Evolutionary conservation across 331 rosid genomes (phyloP), one percentile per base, ranked within the genome.

Genomic region (Dryas integrifolia): DNA sequence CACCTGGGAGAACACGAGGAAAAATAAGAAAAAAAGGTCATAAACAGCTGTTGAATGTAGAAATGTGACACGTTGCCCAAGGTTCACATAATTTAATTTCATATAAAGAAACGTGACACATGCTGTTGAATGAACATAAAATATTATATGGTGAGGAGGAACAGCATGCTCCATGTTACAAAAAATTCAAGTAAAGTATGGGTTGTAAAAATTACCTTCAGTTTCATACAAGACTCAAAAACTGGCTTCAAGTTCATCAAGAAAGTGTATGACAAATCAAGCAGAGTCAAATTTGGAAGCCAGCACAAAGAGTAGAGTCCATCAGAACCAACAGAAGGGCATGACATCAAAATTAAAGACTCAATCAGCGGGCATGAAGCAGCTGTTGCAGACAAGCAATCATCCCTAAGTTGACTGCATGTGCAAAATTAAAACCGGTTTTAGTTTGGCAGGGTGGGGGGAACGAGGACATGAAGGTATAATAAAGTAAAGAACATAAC

Each of bases 181-280:
- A 45, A 12, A 46, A 21, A 62, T 62, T 47, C 51, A 24, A 64
- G 26, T 40, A 47, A 2, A 13, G 6, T 3, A 66, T 66, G 44
- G 6, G 44, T 6, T 26, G 44, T 7, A 46, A 7, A 72, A 26
- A 24, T 87, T 86, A 85, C 99, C 98, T 88, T 90, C 6, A 95
- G 84, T 82, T 92, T 93, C 30, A 81, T 65, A 76, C 98, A 95
- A 62, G 97, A 92, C 72, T 95, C 87, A 52, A 92, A 95, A 69
- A 95, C 92, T 66, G 99, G 98, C 80, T 83, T 87, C 90, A 95
- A 88, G 73, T 80, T 88, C 77, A 77, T 84, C 86, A 95, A 76
- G 82, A 90, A 88, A 18, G 99, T 95, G 83, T 95, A 92, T 43
- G 99, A 95, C 49, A 95, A 88, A 82, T 95, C 99, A n/a, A 95